A percentile compares a stretch with the other conserved stretches of the same genome.
Evolutionary conservation across 148 eudicot species (phyloP).

Genomic region (Camellia lanceoleosa): DNA sequence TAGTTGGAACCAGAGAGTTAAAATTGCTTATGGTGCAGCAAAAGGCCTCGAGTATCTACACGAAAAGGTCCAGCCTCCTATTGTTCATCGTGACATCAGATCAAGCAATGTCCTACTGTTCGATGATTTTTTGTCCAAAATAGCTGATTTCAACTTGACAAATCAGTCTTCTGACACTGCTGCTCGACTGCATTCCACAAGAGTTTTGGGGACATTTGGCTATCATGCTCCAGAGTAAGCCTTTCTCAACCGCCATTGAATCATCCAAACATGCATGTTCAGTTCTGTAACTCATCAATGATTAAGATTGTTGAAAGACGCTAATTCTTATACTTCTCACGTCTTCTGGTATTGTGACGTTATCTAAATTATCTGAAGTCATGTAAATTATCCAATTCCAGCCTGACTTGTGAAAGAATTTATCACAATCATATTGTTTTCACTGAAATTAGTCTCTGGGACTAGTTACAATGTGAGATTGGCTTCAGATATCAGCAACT

Average conservation of each 20-base stretch:
- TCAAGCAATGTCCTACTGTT: slow-evolving; percentile 64
- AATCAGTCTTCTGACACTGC: slow-evolving; percentile 63
- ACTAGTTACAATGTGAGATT: too few relatives aligned
- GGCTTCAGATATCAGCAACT: not conserved
- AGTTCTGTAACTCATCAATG: not conserved
- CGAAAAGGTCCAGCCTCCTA: slow-evolving; percentile 61
- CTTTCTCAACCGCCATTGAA: not conserved
- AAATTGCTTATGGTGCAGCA: slow-evolving; percentile 64
- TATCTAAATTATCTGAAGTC: too few relatives aligned
- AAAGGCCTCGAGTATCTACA: slow-evolving; percentile 64
- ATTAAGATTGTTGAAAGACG: not conserved
- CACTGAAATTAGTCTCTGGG: too few relatives aligned
- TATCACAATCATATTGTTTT: too few relatives aligned
- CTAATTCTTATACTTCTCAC: not conserved
- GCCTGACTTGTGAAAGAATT: too few relatives aligned
- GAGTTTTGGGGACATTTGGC: slow-evolving; percentile 70
- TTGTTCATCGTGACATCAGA: slow-evolving; percentile 62
- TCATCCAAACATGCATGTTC: not conserved
- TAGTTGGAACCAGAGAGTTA: slow-evolving; percentile 58
- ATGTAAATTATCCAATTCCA: too few relatives aligned
- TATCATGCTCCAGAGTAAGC: slow-evolving; percentile 75
- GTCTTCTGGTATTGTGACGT: not conserved
- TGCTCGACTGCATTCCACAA: slow-evolving; percentile 70
- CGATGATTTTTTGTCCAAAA: slow-evolving; percentile 50
- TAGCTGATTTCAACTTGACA: slow-evolving; percentile 65